Evolutionary conservation across 345 rosid genomes (phyloP), one percentile per base, ranked within the genome.

Genomic region (Dimocarpus longan): DNA sequence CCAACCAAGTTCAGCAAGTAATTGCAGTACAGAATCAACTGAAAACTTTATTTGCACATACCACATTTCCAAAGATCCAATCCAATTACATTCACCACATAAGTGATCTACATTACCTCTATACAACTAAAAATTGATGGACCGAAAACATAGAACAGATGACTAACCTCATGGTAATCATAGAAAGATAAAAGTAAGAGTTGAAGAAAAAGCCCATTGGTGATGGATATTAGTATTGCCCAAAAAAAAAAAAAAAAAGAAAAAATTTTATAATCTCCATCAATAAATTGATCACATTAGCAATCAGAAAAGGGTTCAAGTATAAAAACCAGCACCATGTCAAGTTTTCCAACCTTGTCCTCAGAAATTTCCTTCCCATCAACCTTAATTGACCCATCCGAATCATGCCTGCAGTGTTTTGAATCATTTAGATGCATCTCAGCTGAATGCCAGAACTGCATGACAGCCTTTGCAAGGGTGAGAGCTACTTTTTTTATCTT

Each of bases 371-470:
- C 90, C 73, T 68, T 57, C 52, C 63, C 82, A 63, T 70, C 83
- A 75, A 54, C 78, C 39, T 60, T 63, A 63, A 39, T 76, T 39
- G 86, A 76, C 24, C 71, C 73, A 67, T 48, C 77, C 74, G 79
- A 82, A 78, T 82, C 82, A 80, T 67, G 52, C 57, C 70, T 50
- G 75, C 66, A 43, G 64, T 73, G 71, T 79, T 85, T 81, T 50
- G 71, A 73, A 71, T 78, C 82, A 75, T 81, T 85, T 82, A 85
- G 68, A 80, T 83, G 80, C 79, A 83, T 68, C 85, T 93, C 91
- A 46, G 91, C 87, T 32, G 93, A 88, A 80, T 84, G 85, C 99
- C 99, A 97, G 83, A 94, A 97, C 79, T 89, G 86, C 92, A 92
- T 86, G 73, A 97, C 91, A 82, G 97, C 95, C 78, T 89, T 90